These are phyloP conservation scores for Sphagnum fallax DNA, from an alignment of 228 moss, liverwort and hornwort species.

Conservation along the genomic window DNA sequence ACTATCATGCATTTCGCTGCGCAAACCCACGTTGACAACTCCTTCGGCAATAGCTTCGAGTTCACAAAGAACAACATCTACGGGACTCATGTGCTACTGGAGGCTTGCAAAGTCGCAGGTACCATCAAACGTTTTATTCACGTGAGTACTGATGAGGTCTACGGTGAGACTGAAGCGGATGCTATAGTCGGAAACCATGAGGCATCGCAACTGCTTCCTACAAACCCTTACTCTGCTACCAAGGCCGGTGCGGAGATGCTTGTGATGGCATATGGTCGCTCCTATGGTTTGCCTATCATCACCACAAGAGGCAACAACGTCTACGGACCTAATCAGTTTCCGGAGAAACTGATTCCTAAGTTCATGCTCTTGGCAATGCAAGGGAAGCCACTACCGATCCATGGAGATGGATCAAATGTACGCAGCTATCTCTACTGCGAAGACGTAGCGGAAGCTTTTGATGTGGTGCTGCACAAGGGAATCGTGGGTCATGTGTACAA, in stretches of 20 bases:
- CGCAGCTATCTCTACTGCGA: conserved; percentile 80
- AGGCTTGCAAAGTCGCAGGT: conserved; percentile 73
- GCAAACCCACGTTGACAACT: conserved; percentile 87
- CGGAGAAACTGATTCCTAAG: conserved; percentile 89
- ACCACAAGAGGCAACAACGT: conserved; percentile 87
- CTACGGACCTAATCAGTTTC: conserved; percentile 81
- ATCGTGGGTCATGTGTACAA: conserved; percentile 77
- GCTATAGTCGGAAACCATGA: conserved; percentile 89
- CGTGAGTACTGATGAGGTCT: conserved; percentile 82
- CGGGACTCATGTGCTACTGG: conserved; percentile 79
- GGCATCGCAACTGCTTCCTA: conserved; percentile 74
- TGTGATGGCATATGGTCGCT: conserved; percentile 76
- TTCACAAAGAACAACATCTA: conserved; percentile 94
- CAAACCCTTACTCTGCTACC: conserved; percentile 82
- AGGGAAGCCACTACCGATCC: conserved; percentile 69
- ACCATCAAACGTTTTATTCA: conserved; percentile 84
- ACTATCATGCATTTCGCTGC: conserved; percentile 94
- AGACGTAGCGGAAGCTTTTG: conserved; percentile 84
- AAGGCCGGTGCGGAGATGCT: conserved; percentile 91
- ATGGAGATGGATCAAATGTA: conserved; percentile 76
- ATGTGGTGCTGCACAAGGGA: conserved; percentile 76
- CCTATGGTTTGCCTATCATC: conserved; percentile 73
- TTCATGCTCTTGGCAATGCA: conserved; percentile 82
- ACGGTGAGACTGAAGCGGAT: conserved; percentile 78
- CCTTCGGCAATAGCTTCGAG: conserved; percentile 85